phyloP scores from a whole-genome alignment of 2,329 filamentous ascomycete species.

The Trichoderma sp. region DNA sequence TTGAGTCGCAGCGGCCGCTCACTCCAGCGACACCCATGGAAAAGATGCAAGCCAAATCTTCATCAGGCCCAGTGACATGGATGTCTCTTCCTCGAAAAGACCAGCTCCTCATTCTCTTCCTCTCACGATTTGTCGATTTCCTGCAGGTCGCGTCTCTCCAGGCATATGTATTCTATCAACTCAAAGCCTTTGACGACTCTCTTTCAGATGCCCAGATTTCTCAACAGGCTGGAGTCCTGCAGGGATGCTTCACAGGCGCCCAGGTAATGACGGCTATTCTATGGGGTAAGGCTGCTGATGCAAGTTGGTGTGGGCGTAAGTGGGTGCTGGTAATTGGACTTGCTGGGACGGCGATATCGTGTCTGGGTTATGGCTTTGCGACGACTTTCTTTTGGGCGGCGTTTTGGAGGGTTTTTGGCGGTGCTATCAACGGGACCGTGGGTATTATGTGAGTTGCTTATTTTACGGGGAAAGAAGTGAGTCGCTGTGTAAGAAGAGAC shows the following conservation, averaged over 20 bases:
- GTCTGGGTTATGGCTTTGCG: conserved; percentile 6
- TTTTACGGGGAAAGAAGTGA: too few species aligned
- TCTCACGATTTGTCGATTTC: conserved; percentile 37
- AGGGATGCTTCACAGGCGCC: conserved; percentile 7
- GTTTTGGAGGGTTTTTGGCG: conserved; percentile 64
- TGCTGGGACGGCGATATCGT: conserved; percentile 1
- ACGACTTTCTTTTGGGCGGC: conserved; percentile 49
- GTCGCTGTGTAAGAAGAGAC: too few species aligned
- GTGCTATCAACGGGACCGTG: conserved; percentile 50
- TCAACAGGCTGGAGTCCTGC: not conserved
- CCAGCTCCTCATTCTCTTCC: conserved; percentile 66
- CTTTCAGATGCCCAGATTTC: conserved; percentile 8
- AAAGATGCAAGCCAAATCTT: not conserved
- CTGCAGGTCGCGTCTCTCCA: conserved; percentile 9
- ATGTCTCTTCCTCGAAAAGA: conserved; percentile 66
- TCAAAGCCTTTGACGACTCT: conserved; percentile 8
- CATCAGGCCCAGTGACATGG: conserved; percentile 56
- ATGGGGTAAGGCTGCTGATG: conserved; percentile 14
- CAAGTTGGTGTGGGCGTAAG: conserved; percentile 8
- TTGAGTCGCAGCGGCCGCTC: not conserved
- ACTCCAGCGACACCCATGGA: not conserved
- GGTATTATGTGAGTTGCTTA: conserved; percentile 48
- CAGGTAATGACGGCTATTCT: conserved; percentile 11
- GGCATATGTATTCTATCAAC: conserved; percentile 10
- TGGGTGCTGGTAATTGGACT: conserved; percentile 6